Evolutionary conservation across 2,329 filamentous ascomycete species (phyloP).

Genomic region (Phyllosticta paracitricarpa): DNA sequence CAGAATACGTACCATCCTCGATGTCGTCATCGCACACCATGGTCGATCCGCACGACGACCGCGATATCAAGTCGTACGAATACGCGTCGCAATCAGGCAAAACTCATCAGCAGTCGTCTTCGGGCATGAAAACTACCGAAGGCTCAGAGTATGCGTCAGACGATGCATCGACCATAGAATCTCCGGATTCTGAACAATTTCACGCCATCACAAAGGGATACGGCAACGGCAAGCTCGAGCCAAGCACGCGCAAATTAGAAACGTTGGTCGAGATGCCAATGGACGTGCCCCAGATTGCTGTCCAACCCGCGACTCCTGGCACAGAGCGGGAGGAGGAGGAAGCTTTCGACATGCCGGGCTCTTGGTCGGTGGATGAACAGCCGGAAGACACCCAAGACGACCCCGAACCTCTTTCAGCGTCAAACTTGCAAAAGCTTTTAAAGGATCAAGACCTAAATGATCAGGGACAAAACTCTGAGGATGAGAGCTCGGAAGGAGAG

Average conservation of each 20-base stretch:
- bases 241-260: background rate
- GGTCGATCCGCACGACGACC: conserved; percentile 31
- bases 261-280: background rate
- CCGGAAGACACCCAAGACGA: conserved; percentile 16
- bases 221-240: background rate
- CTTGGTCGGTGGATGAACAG: conserved; percentile 15
- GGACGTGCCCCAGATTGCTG: conserved; percentile 23
- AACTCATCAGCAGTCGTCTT: conserved; percentile 53
- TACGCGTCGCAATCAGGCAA: conserved; percentile 19
- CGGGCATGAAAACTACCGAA: conserved; percentile 57
- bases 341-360: conserved; percentile 19
- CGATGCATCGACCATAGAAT: background rate
- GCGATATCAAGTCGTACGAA: background rate
- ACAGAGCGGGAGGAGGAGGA: conserved; percentile 17
- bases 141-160: conserved; percentile 52
- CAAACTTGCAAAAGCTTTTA: background rate
- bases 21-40: conserved; percentile 25
- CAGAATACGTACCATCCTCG: conserved; percentile 33
- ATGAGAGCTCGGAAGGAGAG: conserved; percentile 37
- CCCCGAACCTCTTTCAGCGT: conserved; percentile 9
- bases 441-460: conserved; percentile 10
- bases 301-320: conserved; percentile 27
- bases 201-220: background rate
- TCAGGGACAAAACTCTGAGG: conserved; percentile 20
- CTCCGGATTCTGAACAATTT: background rate